Evolutionary conservation across 2,329 filamentous ascomycete species (phyloP).

Genomic region (Calonectria hawksworthii): DNA sequence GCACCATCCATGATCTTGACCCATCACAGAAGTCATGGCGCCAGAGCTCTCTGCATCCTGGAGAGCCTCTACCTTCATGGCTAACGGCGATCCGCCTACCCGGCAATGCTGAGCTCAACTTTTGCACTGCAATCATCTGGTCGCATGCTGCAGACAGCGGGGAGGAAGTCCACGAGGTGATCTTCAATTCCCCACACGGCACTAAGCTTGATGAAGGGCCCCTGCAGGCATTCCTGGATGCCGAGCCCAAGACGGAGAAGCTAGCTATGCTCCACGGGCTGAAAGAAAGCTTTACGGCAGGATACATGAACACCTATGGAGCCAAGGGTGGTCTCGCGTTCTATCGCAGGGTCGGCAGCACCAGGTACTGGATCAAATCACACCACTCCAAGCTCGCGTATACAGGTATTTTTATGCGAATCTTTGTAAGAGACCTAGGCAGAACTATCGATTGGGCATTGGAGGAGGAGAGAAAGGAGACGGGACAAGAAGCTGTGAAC

Average conservation of each 20-base stretch:
- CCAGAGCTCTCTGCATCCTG: slow-evolving; percentile 35
- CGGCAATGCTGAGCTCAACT: slow-evolving; percentile 36
- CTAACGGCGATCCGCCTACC: slow-evolving; percentile 36
- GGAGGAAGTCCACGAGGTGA: slow-evolving; percentile 35
- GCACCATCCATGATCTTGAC: slow-evolving; percentile 26
- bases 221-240: slow-evolving; percentile 36
- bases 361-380: slow-evolving; percentile 39
- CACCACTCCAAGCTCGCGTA: slow-evolving; percentile 34
- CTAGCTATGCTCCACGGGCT: slow-evolving; percentile 43
- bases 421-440: slow-evolving; percentile 29
- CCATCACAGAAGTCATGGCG: slow-evolving; percentile 27
- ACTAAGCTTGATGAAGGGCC: slow-evolving; percentile 31
- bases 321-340: slow-evolving; percentile 36
- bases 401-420: slow-evolving; percentile 32
- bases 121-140: slow-evolving; percentile 39
- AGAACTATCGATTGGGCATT: slow-evolving; percentile 40
- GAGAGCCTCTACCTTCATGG: slow-evolving; percentile 38
- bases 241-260: slow-evolving; percentile 39
- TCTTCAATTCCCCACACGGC: slow-evolving; percentile 41
- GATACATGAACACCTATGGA: slow-evolving; percentile 25
- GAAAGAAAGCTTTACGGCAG: slow-evolving; percentile 36
- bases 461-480: slow-evolving; percentile 30
- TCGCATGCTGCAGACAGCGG: slow-evolving; percentile 21
- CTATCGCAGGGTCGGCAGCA: slow-evolving; percentile 36
- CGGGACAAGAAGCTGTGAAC: not conserved